Base-by-base conservation (phyloP, 1,284 basidiomycete genomes). In the Cryptococcus sp. region DNA sequence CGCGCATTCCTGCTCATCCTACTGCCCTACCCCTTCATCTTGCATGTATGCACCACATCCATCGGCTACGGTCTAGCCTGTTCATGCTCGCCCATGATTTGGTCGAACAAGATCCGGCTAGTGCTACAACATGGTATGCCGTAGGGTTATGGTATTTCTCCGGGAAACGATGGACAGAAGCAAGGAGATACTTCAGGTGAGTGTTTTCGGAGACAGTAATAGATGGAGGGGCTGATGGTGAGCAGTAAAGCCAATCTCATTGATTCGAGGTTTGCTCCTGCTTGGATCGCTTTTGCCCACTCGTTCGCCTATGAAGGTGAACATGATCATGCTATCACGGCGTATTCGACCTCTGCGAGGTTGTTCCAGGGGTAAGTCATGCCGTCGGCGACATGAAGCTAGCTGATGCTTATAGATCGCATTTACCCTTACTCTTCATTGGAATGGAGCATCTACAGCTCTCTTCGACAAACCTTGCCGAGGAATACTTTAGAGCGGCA, bases 281-380 rank as follows among this genome's bases (percentile, higher is more conserved):
- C 92, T 0, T 99, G 96, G 96, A 86, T 98, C 57, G 90, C 93
- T 1, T 98, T 98, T 74, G 96, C 89, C 2, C 96, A 99, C 78
- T 92, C 92, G 0, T 98, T 97, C 78, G 90, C 95, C 1, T 81
- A 91, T 59, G 95, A 99, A 74, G 94, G 95, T 14, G 96, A 98
- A 74, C 94, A 95, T 78, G 96, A 98, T 67, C 93, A 97, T 70
- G 96, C 96, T 1, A 90, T 98, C 46, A 97, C 92, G 0, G 94
- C 96, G 1, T 98, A 98, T 77, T 95, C 93, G 11, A 98, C 96
- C 0, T 93, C 91, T 50, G 89, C 92, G 2, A 81, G 94, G 35
- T 86, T 97, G 79, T 98, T 98, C 71, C 89, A 87, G 53, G 93
- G 93, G 89, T 93, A 70, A 56, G 84, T 73, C 34, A 15, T 11